Base-by-base conservation (phyloP, 352 stramenopile species). In the Pythium oligandrum region DNA sequence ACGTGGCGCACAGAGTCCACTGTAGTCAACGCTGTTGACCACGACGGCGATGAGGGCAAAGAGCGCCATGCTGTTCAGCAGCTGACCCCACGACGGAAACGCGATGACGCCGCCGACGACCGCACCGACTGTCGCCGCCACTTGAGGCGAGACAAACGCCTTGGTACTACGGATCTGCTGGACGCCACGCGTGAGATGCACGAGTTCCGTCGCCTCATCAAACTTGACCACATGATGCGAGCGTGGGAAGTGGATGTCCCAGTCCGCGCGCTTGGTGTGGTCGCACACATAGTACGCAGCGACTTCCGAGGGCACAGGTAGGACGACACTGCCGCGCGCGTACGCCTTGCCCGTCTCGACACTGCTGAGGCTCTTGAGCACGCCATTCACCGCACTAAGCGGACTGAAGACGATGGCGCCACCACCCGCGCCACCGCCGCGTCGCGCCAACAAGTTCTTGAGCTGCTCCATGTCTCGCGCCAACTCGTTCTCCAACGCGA, bases 401-500 rank as follows among this genome's bases (percentile, higher is more conserved):
- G 78, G 76, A 1, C 80, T 75, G 44, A 92, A 92, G 8, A 71
- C 17, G 9, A 92, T 66, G 5, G 66, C 35, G 42, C 38, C 12
- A 12, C 7, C 7, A 12, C 7, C 7, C 7, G 7, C 38, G 10
- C 45, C 30, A 3, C 50, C 32, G 4, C 51, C 54, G 33, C 68
- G 64, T 12, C 54, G 68, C 6, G 64, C 74, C 1, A 92, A 55
- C 6, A 89, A 70, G 37, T 63, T 67, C 44, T 88, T 76, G 12
- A 92, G 67, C 36, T 84, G 60, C 34, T 92, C 77, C 5, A 89
- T 55, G 5, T 75, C 77, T 35, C 75, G 68, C 35, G 75, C 74
- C 2, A 92, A 63, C 26, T 88, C 70, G 55, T 92, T 92, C 47
- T 92, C 82, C 12, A 92, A 66, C 39, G 67, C 61, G 46, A 92